phyloP scores from a whole-genome alignment of 306 rosid genomes.

The Aeschynomene evenia region DNA sequence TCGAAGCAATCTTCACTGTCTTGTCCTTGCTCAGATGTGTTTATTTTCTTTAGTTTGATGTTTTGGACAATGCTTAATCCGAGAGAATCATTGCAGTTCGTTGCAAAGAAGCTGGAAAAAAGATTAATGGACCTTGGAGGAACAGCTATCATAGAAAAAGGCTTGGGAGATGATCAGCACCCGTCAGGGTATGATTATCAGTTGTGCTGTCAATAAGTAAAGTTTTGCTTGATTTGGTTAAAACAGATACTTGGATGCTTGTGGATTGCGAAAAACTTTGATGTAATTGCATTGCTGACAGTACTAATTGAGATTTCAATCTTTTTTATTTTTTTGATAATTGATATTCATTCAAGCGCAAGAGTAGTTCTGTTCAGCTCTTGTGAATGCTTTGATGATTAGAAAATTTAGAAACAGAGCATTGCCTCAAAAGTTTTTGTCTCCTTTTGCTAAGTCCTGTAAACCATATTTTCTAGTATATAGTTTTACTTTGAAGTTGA shows the following conservation, averaged over 20 bases:
- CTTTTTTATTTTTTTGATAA: background rate
- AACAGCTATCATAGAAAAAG: conserved; percentile 61
- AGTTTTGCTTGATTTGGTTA: conserved; percentile 20
- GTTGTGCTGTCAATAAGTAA: background rate
- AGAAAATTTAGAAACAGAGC: background rate
- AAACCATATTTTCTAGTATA: background rate
- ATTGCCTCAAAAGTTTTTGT: background rate
- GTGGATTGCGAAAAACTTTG: conserved; percentile 19
- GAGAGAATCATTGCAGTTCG: conserved; percentile 58
- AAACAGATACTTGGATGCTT: conserved; percentile 14
- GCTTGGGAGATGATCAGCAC: conserved; percentile 95
- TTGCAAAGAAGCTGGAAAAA: conserved; percentile 92
- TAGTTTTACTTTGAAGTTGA: background rate
- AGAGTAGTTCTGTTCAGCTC: background rate
- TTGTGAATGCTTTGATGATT: conserved; percentile 5
- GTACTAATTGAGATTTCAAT: background rate
- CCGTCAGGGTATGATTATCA: conserved; percentile 72
- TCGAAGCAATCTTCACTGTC: background rate
- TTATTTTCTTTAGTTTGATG: conserved; percentile 20
- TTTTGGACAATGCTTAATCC: conserved; percentile 12
- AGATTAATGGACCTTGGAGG: conserved; percentile 87
- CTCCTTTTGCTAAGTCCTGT: background rate
- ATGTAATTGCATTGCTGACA: background rate
- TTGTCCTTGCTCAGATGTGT: conserved; percentile 2
- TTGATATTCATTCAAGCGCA: background rate